These are phyloP conservation scores for Phialemoniopsis sp. DNA, from an alignment of 2,329 filamentous ascomycete genomes.

Conservation along the genomic window DNA sequence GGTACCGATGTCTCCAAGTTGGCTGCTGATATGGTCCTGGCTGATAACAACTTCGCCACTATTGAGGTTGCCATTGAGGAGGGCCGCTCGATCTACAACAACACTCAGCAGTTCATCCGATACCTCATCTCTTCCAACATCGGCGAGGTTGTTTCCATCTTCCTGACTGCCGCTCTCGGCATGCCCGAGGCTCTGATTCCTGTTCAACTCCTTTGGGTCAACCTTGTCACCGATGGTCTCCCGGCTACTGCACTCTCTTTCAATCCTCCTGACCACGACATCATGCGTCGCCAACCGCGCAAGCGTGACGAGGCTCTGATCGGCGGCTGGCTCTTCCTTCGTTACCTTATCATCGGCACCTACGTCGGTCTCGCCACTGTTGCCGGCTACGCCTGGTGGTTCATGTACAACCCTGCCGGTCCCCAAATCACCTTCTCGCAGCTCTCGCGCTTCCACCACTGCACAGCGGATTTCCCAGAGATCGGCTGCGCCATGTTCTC, in stretches of 20 bases:
- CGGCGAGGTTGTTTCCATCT: constrained; percentile 97
- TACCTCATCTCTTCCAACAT: constrained; percentile 99
- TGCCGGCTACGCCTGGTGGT: constrained; percentile 99
- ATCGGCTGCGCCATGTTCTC: constrained; percentile 91
- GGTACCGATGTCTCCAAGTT: constrained; percentile 96
- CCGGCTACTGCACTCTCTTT: constrained; percentile 95
- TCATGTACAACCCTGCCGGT: constrained; percentile 89
- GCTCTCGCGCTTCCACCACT: constrained; percentile 89
- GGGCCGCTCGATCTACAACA: constrained; percentile 98
- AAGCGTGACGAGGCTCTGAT: constrained; percentile 93
- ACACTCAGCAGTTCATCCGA: constrained; percentile 98
- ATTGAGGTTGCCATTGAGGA: constrained; percentile 96
- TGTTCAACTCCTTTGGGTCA: constrained; percentile 97
- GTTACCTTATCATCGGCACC: constrained; percentile 91
- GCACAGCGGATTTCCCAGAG: constrained; percentile 77
- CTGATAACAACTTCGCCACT: constrained; percentile 98
- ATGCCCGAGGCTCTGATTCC: constrained; percentile 98
- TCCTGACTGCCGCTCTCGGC: constrained; percentile 90
- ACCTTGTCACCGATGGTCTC: constrained; percentile 94
- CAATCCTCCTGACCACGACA: constrained; percentile 97
- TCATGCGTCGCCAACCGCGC: constrained; percentile 89
- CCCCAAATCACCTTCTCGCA: constrained; percentile 91
- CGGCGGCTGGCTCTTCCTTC: constrained; percentile 93
- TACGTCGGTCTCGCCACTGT: constrained; percentile 96
- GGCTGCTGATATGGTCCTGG: constrained; percentile 96